phyloP scores from a whole-genome alignment of 2,329 filamentous ascomycete genomes.

The Cordyceps pruinosa region DNA sequence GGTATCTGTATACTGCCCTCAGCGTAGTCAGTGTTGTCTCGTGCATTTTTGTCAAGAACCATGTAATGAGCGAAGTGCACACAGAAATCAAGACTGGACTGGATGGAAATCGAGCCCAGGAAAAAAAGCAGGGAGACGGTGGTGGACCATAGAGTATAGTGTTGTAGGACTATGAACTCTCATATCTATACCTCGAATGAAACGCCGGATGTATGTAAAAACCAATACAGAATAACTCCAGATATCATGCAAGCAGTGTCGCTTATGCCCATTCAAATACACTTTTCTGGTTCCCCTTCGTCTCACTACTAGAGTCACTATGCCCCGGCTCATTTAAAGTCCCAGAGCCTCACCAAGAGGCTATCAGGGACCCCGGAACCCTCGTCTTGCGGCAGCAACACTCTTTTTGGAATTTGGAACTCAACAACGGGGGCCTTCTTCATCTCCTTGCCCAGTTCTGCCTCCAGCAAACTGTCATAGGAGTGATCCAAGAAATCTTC shows the following conservation, averaged over 20 bases:
- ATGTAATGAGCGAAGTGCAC: slow-evolving; percentile 12
- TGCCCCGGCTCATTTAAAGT: slow-evolving; percentile 34
- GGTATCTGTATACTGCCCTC: slow-evolving; percentile 11
- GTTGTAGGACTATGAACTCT: background rate
- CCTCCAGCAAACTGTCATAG: slow-evolving; percentile 76
- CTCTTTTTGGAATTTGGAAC: slow-evolving; percentile 84
- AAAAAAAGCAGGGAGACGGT: background rate
- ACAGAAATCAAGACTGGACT: slow-evolving; percentile 10
- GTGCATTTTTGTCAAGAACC: slow-evolving; percentile 8
- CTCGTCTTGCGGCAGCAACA: slow-evolving; percentile 54
- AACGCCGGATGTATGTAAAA: slow-evolving; percentile 7
- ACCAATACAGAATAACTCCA: slow-evolving; percentile 3
- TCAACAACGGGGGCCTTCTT: slow-evolving; percentile 86
- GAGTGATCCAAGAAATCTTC: slow-evolving; percentile 97
- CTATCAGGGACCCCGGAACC: slow-evolving; percentile 43
- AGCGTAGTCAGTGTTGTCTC: slow-evolving; percentile 6
- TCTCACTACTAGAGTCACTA: background rate
- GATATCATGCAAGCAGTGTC: slow-evolving; percentile 4
- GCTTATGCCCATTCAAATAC: slow-evolving; percentile 3
- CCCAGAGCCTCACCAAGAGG: slow-evolving; percentile 54
- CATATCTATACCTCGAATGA: background rate
- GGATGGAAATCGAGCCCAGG: slow-evolving; percentile 1
- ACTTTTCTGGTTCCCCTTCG: background rate
- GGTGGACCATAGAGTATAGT: background rate
- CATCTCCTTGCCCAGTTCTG: slow-evolving; percentile 74